Base-by-base conservation (phyloP, 805 yeast genomes). In the Maudiozyma serrabonitensis region DNA sequence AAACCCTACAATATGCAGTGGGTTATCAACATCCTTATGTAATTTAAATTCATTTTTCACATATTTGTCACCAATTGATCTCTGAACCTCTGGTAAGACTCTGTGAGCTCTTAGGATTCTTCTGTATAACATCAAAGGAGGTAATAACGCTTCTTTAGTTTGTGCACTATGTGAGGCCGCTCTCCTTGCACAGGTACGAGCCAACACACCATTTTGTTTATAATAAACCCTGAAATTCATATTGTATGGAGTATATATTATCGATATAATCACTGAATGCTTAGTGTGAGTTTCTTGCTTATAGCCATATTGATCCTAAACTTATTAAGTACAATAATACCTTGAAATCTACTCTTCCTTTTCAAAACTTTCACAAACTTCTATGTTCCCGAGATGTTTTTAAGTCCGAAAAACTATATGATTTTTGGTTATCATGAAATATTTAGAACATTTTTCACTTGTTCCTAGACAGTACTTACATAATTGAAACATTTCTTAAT, bases 1-100 rank as follows among this genome's bases (percentile, higher is more conserved):
- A 58, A 93, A 93, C 11, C 97, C 99, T 11, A 93, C 89, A 34
- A 93, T 88, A 61, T 91, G 95, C 23, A 88, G 73, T 3, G 99
- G 98, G 64, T 93, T 89, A 55, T 88, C 96, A 6, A 84, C 76
- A 45, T 72, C 67, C 52, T 81, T 78, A 68, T 93, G 99, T 6
- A 90, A 83, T 58, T 81, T 80, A 72, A 93, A 93, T 69, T 93
- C 99, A 35, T 82, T 78, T 62, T 81, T 85, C 46, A 91, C 96
- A 64, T 93, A 93, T 56, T 80, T 75, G 66, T 93, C 96, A 4
- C 99, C 99, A 21, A 93, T 73, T 47, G 80, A 75, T 50, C 95
- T 75, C 52, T 84, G 84, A 45, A 80, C 80, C 3, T 69, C 66
- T 0, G 90, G 87, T n/a, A 93, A 73, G 18, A 60, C 60, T 43